Conservation (phyloP, 306 rosid genomes). For the Psophocarpus tetragonolobus region DNA sequence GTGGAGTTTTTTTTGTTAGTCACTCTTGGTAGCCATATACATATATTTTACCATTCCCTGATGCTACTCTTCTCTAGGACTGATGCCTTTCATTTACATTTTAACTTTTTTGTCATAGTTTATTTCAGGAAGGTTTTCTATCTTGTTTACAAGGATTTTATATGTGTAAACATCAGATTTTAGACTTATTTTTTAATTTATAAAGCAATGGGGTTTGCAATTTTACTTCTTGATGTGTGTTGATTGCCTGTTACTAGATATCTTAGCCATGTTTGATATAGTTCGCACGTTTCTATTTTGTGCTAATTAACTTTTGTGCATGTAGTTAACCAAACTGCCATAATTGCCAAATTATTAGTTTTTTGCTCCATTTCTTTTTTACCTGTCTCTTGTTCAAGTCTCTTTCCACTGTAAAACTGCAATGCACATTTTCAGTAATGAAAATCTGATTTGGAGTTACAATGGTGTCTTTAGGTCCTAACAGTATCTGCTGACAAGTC, state of each 20-base stretch:
- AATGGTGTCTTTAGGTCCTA: conserved; percentile 59
- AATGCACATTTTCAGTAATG: neutral
- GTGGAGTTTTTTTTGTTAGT: neutral
- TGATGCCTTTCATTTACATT: neutral
- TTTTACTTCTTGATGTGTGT: conserved; percentile 20
- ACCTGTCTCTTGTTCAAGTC: conserved; percentile 4
- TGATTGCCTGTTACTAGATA: conserved; percentile 6
- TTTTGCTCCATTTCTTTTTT: conserved; percentile 3
- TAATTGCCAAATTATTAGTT: conserved; percentile 1
- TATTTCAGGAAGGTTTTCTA: neutral
- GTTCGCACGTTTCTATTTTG: neutral
- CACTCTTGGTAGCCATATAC: conserved; percentile 8
- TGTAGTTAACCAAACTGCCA: neutral
- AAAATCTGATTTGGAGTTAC: conserved; percentile 35
- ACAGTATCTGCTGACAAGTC: conserved; percentile 97
- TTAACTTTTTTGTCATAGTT: neutral
- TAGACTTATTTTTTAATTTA: conserved; percentile 15
- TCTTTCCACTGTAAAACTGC: neutral
- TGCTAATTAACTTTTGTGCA: neutral
- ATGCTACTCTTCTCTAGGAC: conserved; percentile 11
- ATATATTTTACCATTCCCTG: conserved; percentile 1
- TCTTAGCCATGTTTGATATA: neutral
- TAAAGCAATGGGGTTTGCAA: neutral
- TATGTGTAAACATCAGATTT: neutral
- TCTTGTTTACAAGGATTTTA: neutral